These are phyloP conservation scores for Tetrapisispora taiwanensis DNA, from an alignment of 805 yeast species.

Conservation along the genomic window DNA sequence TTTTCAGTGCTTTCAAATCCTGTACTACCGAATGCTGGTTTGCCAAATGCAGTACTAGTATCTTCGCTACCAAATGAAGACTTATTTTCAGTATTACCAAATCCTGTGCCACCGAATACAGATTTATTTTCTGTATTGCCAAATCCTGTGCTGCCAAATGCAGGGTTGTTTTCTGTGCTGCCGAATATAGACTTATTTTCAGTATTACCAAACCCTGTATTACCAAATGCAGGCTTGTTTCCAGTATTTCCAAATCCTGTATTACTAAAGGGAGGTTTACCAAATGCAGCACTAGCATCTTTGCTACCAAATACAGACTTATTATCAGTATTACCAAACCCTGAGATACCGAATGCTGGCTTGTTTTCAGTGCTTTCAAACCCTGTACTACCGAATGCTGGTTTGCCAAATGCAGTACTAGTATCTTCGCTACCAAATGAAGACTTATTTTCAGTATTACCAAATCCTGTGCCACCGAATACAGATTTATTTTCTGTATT, in stretches of 20 bases:
- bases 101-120: constrained; percentile 6
- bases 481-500: constrained; percentile 6
- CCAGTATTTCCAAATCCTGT: neutral
- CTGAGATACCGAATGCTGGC: constrained; percentile 3
- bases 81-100: constrained; percentile 7
- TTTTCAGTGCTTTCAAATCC: constrained; percentile 4
- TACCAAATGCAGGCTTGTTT: constrained; percentile 15
- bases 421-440: neutral
- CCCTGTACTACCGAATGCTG: constrained; percentile 10
- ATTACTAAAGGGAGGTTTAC: constrained; percentile 12
- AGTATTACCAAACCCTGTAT: constrained; percentile 7
- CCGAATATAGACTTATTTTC: constrained; percentile 3
- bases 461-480: constrained; percentile 6
- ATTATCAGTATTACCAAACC: neutral
- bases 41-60: constrained; percentile 4
- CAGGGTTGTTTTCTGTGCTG: constrained; percentile 5
- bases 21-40: constrained; percentile 12
- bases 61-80: neutral
- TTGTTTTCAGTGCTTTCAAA: constrained; percentile 5
- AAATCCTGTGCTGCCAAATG: constrained; percentile 15
- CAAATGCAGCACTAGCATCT: neutral
- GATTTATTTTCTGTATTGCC: constrained; percentile 13
- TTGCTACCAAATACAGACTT: constrained; percentile 16
- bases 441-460: constrained; percentile 6
- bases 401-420: constrained; percentile 4